Conservation (phyloP, 2,329 filamentous ascomycete species). For the Pseudonectria buxi region DNA sequence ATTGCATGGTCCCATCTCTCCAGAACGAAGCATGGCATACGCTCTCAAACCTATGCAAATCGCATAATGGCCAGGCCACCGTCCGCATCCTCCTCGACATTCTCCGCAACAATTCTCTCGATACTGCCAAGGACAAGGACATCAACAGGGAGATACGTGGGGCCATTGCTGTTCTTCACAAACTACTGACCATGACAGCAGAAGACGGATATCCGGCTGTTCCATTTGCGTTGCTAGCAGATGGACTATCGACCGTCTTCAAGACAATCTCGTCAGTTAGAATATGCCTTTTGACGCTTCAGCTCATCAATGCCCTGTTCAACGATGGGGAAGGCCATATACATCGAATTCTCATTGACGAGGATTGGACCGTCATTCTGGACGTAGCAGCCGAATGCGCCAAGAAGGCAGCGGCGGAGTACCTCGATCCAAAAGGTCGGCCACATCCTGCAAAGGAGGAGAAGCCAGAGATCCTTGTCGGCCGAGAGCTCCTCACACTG, state of each 20-base stretch:
- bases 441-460: slow-evolving; percentile 21
- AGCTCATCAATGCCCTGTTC: slow-evolving; percentile 50
- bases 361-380: slow-evolving; percentile 59
- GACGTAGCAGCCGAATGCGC: slow-evolving; percentile 52
- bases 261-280: slow-evolving; percentile 37
- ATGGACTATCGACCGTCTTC: slow-evolving; percentile 48
- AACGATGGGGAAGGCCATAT: slow-evolving; percentile 45
- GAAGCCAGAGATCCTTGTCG: slow-evolving; percentile 31
- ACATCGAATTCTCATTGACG: slow-evolving; percentile 52
- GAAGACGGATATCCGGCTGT: slow-evolving; percentile 55
- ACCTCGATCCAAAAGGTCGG: slow-evolving; percentile 19
- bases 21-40: slow-evolving; percentile 63
- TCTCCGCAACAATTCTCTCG: slow-evolving; percentile 41
- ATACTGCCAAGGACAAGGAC: slow-evolving; percentile 43
- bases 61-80: slow-evolving; percentile 65
- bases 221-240: slow-evolving; percentile 51
- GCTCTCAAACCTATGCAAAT: slow-evolving; percentile 63
- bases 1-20: slow-evolving; percentile 55
- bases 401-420: slow-evolving; percentile 21
- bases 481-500: slow-evolving; percentile 38
- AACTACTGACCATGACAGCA: slow-evolving; percentile 52
- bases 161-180: slow-evolving; percentile 55
- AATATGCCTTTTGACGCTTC: slow-evolving; percentile 41
- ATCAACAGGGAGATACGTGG: slow-evolving; percentile 53
- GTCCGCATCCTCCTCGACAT: slow-evolving; percentile 60